Evolutionary conservation across 1,284 basidiomycete species (phyloP).

Genomic region (Irpex rosettiformis): DNA sequence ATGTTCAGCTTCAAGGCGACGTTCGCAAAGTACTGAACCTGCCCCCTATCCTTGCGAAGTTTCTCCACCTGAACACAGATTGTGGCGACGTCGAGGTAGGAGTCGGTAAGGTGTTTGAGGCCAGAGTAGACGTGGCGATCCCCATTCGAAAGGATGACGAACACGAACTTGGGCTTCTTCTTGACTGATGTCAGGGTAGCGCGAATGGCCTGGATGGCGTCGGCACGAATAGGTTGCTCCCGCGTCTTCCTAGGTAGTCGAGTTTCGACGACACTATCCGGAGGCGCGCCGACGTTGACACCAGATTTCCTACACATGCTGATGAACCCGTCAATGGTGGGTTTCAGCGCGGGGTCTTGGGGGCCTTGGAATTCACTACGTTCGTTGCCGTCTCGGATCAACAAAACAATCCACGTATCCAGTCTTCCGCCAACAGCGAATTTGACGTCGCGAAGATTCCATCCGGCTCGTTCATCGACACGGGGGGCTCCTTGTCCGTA

Average conservation of each 20-base stretch:
- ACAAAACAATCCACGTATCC: slow-evolving; percentile 58
- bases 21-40: slow-evolving; percentile 73
- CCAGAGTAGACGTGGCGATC: slow-evolving; percentile 70
- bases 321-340: slow-evolving; percentile 45
- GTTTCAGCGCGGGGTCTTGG: slow-evolving; percentile 45
- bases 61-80: slow-evolving; percentile 67
- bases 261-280: slow-evolving; percentile 34
- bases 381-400: slow-evolving; percentile 44
- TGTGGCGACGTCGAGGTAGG: slow-evolving; percentile 58
- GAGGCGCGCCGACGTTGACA: slow-evolving; percentile 41
- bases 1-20: slow-evolving; percentile 78
- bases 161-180: slow-evolving; percentile 31
- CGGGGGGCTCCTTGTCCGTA: slow-evolving; percentile 46
- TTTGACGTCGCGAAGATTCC: slow-evolving; percentile 64
- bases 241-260: slow-evolving; percentile 41
- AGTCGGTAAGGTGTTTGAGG: slow-evolving; percentile 68
- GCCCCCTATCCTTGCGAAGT: slow-evolving; percentile 58
- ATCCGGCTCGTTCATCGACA: slow-evolving; percentile 61
- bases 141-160: slow-evolving; percentile 59
- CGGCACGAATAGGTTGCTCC: slow-evolving; percentile 45
- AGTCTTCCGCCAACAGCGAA: slow-evolving; percentile 54
- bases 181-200: slow-evolving; percentile 24
- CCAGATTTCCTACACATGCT: slow-evolving; percentile 58
- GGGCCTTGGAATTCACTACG: slow-evolving; percentile 43
- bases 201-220: slow-evolving; percentile 39